Evolutionary conservation across 441 rosid species (phyloP).

Genomic region (Erysimum pusillum): DNA sequence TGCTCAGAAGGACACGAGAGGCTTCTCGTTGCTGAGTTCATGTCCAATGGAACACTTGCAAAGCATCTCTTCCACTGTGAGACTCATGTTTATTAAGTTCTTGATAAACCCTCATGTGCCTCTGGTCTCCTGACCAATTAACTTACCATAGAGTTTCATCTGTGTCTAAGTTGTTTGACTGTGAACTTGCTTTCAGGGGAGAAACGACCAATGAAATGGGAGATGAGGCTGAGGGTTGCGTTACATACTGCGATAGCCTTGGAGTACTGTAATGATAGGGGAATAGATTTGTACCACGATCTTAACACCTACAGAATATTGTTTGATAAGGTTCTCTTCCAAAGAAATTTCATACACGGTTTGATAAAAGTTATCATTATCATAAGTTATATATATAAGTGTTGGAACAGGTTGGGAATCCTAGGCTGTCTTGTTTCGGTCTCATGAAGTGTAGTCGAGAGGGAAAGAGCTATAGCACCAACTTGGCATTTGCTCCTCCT

Average conservation of each 20-base stretch:
- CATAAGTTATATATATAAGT: not conserved
- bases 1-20: constrained; percentile 77
- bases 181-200: constrained; percentile 44
- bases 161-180: not conserved
- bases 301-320: constrained; percentile 50
- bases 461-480: constrained; percentile 88
- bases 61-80: constrained; percentile 80
- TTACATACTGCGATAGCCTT: constrained; percentile 44
- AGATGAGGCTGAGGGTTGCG: constrained; percentile 48
- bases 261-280: constrained; percentile 48
- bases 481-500: constrained; percentile 97
- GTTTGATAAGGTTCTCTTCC: constrained; percentile 44
- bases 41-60: constrained; percentile 77
- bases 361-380: not conserved
- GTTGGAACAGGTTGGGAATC: constrained; percentile 45
- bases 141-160: not conserved
- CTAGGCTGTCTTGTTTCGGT: constrained; percentile 47
- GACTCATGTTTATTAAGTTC: constrained; percentile 22
- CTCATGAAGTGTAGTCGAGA: constrained; percentile 51
- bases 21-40: constrained; percentile 72
- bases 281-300: constrained; percentile 49
- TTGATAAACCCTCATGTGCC: constrained; percentile 12
- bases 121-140: not conserved
- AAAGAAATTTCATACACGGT: not conserved
- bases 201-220: constrained; percentile 53